These are phyloP conservation scores for Leishmania major DNA, from an alignment of 208 protist species.

Conservation along the genomic window DNA sequence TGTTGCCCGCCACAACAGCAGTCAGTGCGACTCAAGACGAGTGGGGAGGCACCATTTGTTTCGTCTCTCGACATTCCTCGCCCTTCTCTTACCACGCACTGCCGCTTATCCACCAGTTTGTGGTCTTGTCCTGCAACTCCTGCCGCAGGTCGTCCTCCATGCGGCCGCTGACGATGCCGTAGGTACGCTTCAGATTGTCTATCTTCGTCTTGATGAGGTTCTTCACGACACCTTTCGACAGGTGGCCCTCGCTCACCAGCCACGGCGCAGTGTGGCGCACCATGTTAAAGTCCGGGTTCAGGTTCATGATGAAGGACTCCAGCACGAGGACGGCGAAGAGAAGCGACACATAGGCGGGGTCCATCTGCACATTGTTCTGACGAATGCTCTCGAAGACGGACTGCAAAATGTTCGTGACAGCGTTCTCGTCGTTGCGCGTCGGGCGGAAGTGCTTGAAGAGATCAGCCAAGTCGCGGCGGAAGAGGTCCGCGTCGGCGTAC, in stretches of 20 bases:
- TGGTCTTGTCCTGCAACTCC: constrained; percentile 37
- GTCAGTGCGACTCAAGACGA: neutral
- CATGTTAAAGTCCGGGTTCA: constrained; percentile 92
- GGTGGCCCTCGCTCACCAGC: constrained; percentile 85
- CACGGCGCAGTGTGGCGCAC: constrained; percentile 88
- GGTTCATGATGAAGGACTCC: constrained; percentile 93
- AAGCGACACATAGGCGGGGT: constrained; percentile 88
- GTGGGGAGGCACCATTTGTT: neutral
- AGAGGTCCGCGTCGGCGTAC: constrained; percentile 59
- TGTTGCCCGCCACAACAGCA: neutral
- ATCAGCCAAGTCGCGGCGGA: constrained; percentile 45
- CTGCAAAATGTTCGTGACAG: constrained; percentile 87
- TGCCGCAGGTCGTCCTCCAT: constrained; percentile 58
- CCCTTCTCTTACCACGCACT: constrained; percentile 21
- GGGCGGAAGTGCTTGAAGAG: constrained; percentile 83
- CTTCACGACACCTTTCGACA: constrained; percentile 83
- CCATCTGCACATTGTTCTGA: constrained; percentile 83
- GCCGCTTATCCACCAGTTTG: constrained; percentile 46
- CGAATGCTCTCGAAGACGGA: constrained; percentile 85
- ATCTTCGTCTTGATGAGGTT: constrained; percentile 70
- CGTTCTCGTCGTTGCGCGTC: constrained; percentile 60
- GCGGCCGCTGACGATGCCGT: constrained; percentile 60
- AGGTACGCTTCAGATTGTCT: constrained; percentile 65
- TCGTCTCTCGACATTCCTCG: neutral
- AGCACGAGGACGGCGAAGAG: constrained; percentile 91